These are phyloP conservation scores for Desmodesmus armatus DNA, from an alignment of 139 green algal species.

Conservation along the genomic window DNA sequence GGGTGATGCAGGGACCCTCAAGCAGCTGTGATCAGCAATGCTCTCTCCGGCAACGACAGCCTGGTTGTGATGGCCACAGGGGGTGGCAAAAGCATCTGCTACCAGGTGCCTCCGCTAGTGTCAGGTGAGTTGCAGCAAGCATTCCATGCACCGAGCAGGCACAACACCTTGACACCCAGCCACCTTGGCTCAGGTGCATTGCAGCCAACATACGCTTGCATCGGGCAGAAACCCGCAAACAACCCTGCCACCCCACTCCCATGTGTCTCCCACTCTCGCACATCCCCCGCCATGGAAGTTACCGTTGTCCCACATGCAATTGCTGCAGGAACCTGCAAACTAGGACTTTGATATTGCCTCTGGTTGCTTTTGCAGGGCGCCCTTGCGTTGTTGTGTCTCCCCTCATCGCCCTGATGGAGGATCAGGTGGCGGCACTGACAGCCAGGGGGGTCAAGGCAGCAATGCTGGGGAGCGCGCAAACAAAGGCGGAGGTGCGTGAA, in stretches of 20 bases:
- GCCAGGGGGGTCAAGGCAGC: conserved; percentile 58
- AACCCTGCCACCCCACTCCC: neutral
- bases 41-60: conserved; percentile 75
- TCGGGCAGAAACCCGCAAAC: neutral
- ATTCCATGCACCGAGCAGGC: neutral
- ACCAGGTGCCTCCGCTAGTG: conserved; percentile 71
- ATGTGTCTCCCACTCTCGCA: neutral
- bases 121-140: neutral
- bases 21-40: conserved; percentile 72
- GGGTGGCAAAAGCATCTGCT: conserved; percentile 89
- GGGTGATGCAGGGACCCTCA: conserved; percentile 48
- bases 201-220: neutral
- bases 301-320: neutral
- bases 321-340: neutral
- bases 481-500: conserved; percentile 41
- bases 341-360: no score
- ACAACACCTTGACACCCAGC: neutral
- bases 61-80: conserved; percentile 97
- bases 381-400: conserved; percentile 87
- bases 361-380: conserved; percentile 17
- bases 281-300: neutral
- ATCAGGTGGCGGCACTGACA: conserved; percentile 75
- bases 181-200: neutral
- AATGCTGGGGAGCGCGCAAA: conserved; percentile 75
- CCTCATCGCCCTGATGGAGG: conserved; percentile 96